Conservation (phyloP, 2,329 filamentous ascomycete species). For the Pseudodiploospora longispora region DNA sequence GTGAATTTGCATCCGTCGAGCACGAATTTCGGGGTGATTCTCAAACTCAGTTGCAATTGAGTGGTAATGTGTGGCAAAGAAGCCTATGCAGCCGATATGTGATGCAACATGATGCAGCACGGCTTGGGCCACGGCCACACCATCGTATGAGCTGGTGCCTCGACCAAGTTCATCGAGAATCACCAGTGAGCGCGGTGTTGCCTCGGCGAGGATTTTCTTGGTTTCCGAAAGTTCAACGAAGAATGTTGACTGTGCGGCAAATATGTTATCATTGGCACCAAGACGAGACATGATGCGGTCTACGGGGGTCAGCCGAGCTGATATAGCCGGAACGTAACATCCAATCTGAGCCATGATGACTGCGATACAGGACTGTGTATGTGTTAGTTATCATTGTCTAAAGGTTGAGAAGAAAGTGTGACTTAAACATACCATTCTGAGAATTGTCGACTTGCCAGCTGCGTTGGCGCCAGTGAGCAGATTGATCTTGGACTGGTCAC, state of each 20-base stretch:
- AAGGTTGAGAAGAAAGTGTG: neutral
- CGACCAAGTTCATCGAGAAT: constrained; percentile 95
- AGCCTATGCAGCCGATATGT: constrained; percentile 87
- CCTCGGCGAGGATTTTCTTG: constrained; percentile 94
- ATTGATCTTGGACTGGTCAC: constrained; percentile 72
- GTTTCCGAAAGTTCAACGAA: constrained; percentile 97
- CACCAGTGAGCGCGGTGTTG: constrained; percentile 86
- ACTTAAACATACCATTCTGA: constrained; percentile 67
- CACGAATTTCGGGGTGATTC: constrained; percentile 75
- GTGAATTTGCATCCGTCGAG: constrained; percentile 88
- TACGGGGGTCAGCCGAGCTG: constrained; percentile 77
- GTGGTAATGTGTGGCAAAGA: constrained; percentile 98
- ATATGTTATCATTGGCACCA: constrained; percentile 97
- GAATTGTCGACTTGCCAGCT: constrained; percentile 90
- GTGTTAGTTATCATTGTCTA: constrained; percentile 15
- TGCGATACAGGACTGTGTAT: constrained; percentile 70
- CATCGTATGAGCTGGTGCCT: constrained; percentile 91
- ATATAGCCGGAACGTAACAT: constrained; percentile 79
- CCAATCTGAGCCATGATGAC: constrained; percentile 98
- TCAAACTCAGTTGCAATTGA: constrained; percentile 87
- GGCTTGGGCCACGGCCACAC: constrained; percentile 91
- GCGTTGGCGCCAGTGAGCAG: constrained; percentile 94
- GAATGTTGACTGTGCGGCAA: constrained; percentile 94
- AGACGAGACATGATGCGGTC: constrained; percentile 98
- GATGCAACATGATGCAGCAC: constrained; percentile 94